Base-by-base conservation (phyloP, 495 filamentous ascomycete species). In the Tricharina praecox region DNA sequence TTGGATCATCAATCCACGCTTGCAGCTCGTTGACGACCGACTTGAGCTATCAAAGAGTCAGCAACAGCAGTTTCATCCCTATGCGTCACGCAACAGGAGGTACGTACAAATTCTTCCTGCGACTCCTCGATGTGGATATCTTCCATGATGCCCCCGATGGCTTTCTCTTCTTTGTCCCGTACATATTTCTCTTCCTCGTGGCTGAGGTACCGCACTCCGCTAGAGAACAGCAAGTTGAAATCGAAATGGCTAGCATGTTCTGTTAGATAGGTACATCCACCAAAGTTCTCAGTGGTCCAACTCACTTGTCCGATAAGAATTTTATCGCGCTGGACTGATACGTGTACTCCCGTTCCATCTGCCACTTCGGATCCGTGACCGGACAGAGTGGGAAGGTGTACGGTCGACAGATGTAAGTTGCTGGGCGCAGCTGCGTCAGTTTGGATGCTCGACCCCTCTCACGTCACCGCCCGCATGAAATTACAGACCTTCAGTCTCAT, bases 341-440 rank as follows among this genome's bases (percentile, higher is more conserved):
- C 5, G 54, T 47, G 37, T 66, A 53, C 15, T 58, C 56, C 2
- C 67, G 64, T 25, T 68, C 63, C 10, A 65, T 47, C 19, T 49
- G 51, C 20, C 59, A 50, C 36, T 63, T 56, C 4, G 26, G 51
- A 34, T 52, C 60, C 13, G 47, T 47, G 20, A n/a, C 42, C 3
- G 82, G 79, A 40, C 64, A 78, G 23, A 88, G 51, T 45, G 70
- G 64, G 55, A 84, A 68, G 61, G 82, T 86, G 67, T 77, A 88
- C 2, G 82, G 77, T 5, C 70, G 72, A 13, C 76, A 63, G 32
- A 69, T 59, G 53, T 85, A 85, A 15, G 59, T 66, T 1, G 63
- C 74, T 74, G 43, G 23, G 16, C 32, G 37, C 16, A 10, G 24
- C 45, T 20, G 21, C 21, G 4, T 19, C 9, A 8, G 26, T 4